phyloP scores from a whole-genome alignment of 306 rosid genomes.

The Phaseolus lunatus region DNA sequence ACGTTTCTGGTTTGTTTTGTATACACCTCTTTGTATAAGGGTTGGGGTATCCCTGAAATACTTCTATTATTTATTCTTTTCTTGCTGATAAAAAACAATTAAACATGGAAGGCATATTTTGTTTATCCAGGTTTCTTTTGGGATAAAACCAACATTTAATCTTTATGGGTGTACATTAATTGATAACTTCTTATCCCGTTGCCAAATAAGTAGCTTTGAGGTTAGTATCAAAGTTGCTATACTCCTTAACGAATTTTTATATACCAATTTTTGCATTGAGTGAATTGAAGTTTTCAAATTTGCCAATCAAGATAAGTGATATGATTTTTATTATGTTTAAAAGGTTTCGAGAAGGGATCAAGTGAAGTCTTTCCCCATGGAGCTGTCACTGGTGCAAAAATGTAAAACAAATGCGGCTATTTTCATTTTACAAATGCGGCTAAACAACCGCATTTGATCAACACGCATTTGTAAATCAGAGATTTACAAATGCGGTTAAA shows the following conservation, averaged over 20 bases:
- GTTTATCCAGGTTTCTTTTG: slow-evolving; percentile 77
- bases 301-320: not conserved
- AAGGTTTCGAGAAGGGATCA: not conserved
- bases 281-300: slow-evolving; percentile 36
- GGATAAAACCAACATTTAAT: slow-evolving; percentile 89
- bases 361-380: not conserved
- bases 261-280: slow-evolving; percentile 30
- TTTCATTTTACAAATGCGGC: too few relatives aligned
- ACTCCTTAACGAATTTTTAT: not conserved
- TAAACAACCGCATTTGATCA: too few relatives aligned
- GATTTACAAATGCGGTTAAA: too few relatives aligned
- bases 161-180: slow-evolving; percentile 84
- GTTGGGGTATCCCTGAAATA: too few relatives aligned
- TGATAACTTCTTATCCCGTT: slow-evolving; percentile 56
- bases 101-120: slow-evolving; percentile 19
- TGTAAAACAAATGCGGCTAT: too few relatives aligned
- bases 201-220: slow-evolving; percentile 9
- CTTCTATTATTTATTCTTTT: too few relatives aligned
- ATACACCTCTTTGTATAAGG: too few relatives aligned
- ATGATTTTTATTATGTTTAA: slow-evolving; percentile 6
- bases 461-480: too few relatives aligned
- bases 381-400: too few relatives aligned
- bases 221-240: too few relatives aligned
- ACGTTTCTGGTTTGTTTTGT: too few relatives aligned
- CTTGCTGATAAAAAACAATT: too few relatives aligned